Evolutionary conservation across 192 early-diverging fungal species (phyloP).

Genomic region (Chytriomyces sp.): DNA sequence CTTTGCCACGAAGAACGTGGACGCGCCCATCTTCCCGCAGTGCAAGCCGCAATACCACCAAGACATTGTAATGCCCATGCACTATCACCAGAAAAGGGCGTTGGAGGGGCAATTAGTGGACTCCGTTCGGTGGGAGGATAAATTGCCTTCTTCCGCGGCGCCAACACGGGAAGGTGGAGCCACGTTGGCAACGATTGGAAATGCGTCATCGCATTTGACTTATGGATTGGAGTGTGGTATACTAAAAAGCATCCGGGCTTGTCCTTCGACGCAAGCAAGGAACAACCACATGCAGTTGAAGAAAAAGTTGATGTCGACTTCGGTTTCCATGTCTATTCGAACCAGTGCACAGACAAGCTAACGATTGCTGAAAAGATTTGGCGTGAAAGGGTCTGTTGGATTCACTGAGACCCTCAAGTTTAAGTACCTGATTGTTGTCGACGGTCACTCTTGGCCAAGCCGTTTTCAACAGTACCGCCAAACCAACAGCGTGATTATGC

Average conservation of each 20-base stretch:
- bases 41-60: background rate
- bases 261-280: constrained; percentile 2
- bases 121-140: background rate
- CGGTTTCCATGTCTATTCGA: no score
- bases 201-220: background rate
- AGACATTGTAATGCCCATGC: constrained; percentile 5
- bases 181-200: background rate
- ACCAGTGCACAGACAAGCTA: no score
- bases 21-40: constrained; percentile 4
- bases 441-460: no score
- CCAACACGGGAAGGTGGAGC: background rate
- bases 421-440: no score
- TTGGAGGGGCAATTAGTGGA: background rate
- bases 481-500: no score
- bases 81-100: background rate
- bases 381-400: no score
- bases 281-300: background rate
- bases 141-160: background rate
- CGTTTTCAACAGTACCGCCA: no score
- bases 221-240: background rate
- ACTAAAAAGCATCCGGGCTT: background rate
- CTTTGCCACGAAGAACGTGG: background rate
- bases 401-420: no score
- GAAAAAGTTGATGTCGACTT: no score
- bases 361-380: no score